phyloP scores from a whole-genome alignment of 2,329 filamentous ascomycete genomes.

The Claviceps sp. region DNA sequence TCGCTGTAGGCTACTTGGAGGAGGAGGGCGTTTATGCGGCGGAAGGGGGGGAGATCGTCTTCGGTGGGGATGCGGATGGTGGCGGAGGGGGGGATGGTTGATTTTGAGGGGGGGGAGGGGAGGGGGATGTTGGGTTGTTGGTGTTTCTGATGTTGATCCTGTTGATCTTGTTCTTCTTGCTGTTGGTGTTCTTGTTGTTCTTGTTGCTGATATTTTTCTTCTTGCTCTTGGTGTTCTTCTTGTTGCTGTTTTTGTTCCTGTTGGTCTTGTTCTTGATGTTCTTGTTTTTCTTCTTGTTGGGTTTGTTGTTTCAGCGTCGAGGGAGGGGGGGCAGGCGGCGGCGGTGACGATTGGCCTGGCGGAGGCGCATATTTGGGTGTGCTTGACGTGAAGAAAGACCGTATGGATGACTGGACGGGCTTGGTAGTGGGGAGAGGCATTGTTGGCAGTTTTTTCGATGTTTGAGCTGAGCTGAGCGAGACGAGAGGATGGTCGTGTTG shows the following conservation, averaged over 20 bases:
- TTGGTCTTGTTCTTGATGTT: too few relatives aligned
- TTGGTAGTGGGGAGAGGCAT: conserved; percentile 28
- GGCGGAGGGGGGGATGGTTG: conserved; percentile 30
- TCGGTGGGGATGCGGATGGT: conserved; percentile 36
- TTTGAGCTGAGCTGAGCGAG: background rate
- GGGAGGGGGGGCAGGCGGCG: conserved; percentile 7
- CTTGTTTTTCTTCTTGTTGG: background rate
- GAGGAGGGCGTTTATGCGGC: conserved; percentile 51
- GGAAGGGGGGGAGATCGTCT: conserved; percentile 42
- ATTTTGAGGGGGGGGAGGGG: conserved; percentile 3
- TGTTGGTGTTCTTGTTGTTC: too few relatives aligned
- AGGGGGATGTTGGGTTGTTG: conserved; percentile 16
- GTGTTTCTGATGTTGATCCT: conserved; percentile 4
- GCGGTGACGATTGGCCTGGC: conserved; percentile 13
- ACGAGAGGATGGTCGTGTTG: background rate
- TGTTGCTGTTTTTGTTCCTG: too few relatives aligned
- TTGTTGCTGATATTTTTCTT: too few relatives aligned
- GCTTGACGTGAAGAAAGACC: conserved; percentile 46
- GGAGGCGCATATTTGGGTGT: conserved; percentile 24
- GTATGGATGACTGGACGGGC: conserved; percentile 41
- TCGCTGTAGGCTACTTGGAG: conserved; percentile 52
- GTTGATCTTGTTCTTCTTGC: too few relatives aligned
- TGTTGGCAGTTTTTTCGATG: conserved; percentile 10
- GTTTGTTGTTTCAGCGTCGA: conserved; percentile 11
- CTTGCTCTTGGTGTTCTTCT: too few relatives aligned